Evolutionary conservation across 2,329 filamentous ascomycete genomes (phyloP).

Genomic region (Tolypocladium nubicola): DNA sequence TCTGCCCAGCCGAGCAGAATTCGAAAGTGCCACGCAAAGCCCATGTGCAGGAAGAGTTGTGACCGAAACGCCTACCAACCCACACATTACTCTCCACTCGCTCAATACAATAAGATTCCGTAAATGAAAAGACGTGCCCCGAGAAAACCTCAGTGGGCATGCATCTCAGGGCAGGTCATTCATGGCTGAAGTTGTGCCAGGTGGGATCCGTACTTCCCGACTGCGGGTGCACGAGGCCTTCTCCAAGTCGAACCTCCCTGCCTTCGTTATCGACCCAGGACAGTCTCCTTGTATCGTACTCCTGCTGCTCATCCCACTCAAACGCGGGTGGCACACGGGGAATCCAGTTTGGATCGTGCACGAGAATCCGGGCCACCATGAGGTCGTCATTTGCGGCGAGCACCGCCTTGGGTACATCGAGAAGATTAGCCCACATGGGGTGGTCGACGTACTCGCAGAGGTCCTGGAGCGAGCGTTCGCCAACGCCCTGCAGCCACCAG

Average conservation of each 20-base stretch:
- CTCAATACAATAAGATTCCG: background rate
- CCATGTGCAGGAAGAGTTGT: background rate
- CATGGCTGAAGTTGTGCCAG: background rate
- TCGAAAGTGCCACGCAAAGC: too few relatives aligned
- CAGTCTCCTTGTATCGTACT: slow-evolving; percentile 1
- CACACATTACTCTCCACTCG: background rate
- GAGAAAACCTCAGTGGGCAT: background rate
- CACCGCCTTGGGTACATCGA: slow-evolving; percentile 29
- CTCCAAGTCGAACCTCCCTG: background rate
- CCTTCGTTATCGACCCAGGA: slow-evolving; percentile 6
- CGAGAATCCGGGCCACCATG: slow-evolving; percentile 29
- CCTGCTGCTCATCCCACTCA: background rate
- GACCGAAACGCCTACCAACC: background rate
- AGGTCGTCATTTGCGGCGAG: slow-evolving; percentile 18
- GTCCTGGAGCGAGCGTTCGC: slow-evolving; percentile 32
- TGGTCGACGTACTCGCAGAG: slow-evolving; percentile 28
- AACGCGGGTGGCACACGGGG: slow-evolving; percentile 1
- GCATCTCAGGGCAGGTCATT: background rate
- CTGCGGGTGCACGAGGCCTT: background rate
- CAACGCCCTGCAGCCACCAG: slow-evolving; percentile 42
- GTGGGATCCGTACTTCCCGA: background rate
- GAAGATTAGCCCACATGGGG: slow-evolving; percentile 19
- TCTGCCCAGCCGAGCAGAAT: background rate
- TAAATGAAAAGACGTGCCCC: background rate
- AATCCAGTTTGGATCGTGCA: slow-evolving; percentile 33